A percentile compares a stretch with the other conserved stretches of the same genome.
Evolutionary conservation across 768 basidiomycete species (phyloP).

Genomic region (Kwoniella newhampshirensis): DNA sequence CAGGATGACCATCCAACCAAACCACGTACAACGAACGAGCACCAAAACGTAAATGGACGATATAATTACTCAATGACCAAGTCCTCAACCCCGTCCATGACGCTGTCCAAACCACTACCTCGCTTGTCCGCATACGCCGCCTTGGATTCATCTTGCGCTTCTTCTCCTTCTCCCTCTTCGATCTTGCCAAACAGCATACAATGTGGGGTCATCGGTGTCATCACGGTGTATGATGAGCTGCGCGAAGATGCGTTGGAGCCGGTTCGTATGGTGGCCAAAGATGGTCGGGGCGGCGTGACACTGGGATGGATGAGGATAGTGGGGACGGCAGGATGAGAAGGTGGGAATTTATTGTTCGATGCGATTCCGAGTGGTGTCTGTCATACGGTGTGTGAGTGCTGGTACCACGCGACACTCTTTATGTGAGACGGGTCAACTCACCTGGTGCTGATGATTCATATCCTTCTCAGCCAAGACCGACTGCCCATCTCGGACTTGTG

Average conservation of each 20-base stretch:
- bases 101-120: not conserved
- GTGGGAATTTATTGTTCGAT: not conserved
- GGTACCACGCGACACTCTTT: too few relatives aligned
- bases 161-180: not conserved
- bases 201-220: slow-evolving; percentile 11
- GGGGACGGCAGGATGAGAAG: slow-evolving; percentile 5
- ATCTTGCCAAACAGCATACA: slow-evolving; percentile 10
- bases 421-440: too few relatives aligned
- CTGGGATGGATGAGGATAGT: slow-evolving; percentile 14
- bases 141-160: not conserved
- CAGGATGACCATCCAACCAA: too few relatives aligned
- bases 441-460: slow-evolving; percentile 15
- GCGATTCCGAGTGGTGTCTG: not conserved
- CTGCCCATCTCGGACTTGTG: too few relatives aligned
- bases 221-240: slow-evolving; percentile 7
- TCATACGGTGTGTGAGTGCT: too few relatives aligned
- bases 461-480: slow-evolving; percentile 6
- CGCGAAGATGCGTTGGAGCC: slow-evolving; percentile 1
- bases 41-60: too few relatives aligned
- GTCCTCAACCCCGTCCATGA: slow-evolving; percentile 3
- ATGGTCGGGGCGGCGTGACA: slow-evolving; percentile 18
- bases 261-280: slow-evolving; percentile 4
- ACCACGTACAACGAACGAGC: too few relatives aligned
- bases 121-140: not conserved
- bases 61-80: not conserved